phyloP scores from a whole-genome alignment of 805 yeast species.

The Lachancea sp. region DNA sequence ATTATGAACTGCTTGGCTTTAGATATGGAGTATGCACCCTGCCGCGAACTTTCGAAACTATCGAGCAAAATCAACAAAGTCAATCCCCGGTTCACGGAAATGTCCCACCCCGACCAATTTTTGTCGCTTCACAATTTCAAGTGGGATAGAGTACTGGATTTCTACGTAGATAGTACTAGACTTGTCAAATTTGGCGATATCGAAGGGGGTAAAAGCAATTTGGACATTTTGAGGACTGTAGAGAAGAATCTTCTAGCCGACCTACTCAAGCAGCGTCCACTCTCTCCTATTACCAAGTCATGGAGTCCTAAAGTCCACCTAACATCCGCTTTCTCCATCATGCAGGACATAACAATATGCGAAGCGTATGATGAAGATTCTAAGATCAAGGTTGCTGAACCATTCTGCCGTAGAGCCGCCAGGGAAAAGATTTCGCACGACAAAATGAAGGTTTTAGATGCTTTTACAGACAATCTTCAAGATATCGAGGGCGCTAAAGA shows the following conservation, averaged over 20 bases:
- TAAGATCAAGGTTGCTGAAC: constrained; percentile 9
- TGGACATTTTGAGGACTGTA: constrained; percentile 12
- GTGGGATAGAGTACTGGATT: constrained; percentile 34
- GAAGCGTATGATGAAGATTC: constrained; percentile 16
- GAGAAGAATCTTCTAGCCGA: constrained; percentile 6
- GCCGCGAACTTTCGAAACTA: constrained; percentile 53
- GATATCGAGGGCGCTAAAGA: constrained; percentile 5
- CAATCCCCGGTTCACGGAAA: constrained; percentile 35
- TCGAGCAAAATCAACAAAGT: constrained; percentile 38
- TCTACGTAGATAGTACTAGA: constrained; percentile 39
- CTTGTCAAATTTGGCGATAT: constrained; percentile 22
- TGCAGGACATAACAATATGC: constrained; percentile 20
- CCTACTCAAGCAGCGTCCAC: constrained; percentile 13
- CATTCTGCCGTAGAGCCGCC: constrained; percentile 20
- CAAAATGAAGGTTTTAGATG: constrained; percentile 14
- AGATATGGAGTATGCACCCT: constrained; percentile 64
- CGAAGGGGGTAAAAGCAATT: constrained; percentile 15
- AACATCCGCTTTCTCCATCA: constrained; percentile 17
- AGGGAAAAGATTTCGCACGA: constrained; percentile 17
- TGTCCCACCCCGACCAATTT: constrained; percentile 41
- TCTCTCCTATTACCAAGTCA: constrained; percentile 14
- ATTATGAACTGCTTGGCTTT: constrained; percentile 65
- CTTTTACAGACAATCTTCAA: constrained; percentile 12
- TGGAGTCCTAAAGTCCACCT: not conserved
- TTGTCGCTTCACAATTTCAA: constrained; percentile 33